Evolutionary conservation across 2,329 filamentous ascomycete genomes (phyloP).

Genomic region (Colletotrichum sp.): DNA sequence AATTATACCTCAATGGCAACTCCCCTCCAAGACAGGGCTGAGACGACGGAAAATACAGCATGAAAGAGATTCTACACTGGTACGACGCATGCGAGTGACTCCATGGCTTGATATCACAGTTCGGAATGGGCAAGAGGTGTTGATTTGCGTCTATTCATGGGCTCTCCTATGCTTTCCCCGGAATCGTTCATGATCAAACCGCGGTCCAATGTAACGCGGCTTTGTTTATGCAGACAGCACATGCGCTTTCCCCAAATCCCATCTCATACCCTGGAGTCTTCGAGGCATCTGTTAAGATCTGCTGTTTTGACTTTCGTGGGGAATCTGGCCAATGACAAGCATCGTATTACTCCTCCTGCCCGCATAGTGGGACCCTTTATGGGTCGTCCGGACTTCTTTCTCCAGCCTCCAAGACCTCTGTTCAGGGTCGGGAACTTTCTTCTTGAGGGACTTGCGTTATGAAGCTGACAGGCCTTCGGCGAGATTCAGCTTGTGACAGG

Average conservation of each 20-base stretch:
- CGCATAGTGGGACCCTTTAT: neutral
- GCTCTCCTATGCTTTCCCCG: no score
- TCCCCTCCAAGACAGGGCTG: neutral
- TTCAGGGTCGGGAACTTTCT: neutral
- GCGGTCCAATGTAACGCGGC: rapidly evolving
- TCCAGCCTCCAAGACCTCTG: neutral
- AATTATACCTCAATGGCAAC: neutral
- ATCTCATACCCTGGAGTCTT: neutral
- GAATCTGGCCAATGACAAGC: neutral
- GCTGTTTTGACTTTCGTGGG: neutral
- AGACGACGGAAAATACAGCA: neutral
- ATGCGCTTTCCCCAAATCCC: neutral
- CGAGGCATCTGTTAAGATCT: neutral
- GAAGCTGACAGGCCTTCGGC: neutral
- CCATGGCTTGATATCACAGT: neutral
- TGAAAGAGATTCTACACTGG: neutral
- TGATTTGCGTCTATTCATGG: neutral
- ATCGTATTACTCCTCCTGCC: conserved; percentile 1
- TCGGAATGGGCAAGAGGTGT: neutral
- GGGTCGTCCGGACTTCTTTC: neutral
- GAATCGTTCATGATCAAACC: neutral
- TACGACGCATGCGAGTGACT: neutral
- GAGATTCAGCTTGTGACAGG: neutral
- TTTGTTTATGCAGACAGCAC: neutral
- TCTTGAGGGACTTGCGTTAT: neutral